Conservation (phyloP, 441 rosid species). For the Populus hybrid region DNA sequence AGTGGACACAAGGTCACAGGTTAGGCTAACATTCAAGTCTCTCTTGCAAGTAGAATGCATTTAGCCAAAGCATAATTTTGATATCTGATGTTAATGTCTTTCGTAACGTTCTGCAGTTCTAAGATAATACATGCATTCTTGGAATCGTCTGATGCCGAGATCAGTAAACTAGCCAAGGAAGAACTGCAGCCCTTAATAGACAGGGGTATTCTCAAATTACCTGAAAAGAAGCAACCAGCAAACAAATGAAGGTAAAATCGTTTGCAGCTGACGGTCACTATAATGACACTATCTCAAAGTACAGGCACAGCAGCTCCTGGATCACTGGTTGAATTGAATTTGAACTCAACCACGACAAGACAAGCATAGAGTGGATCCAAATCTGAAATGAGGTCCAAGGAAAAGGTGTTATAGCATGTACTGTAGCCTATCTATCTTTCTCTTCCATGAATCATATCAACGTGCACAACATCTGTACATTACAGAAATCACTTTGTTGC, state of each 20-base stretch:
- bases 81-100: slow-evolving; percentile 1
- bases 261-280: neutral
- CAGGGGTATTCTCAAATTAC: slow-evolving; percentile 53
- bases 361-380: neutral
- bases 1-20: slow-evolving; percentile 95
- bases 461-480: neutral
- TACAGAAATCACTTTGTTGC: neutral
- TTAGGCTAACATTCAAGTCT: slow-evolving; percentile 24
- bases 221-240: slow-evolving; percentile 37
- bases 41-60: slow-evolving; percentile 1
- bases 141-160: slow-evolving; percentile 56
- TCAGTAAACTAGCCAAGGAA: slow-evolving; percentile 42
- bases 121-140: slow-evolving; percentile 70
- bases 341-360: neutral
- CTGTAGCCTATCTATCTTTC: neutral
- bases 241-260: slow-evolving; percentile 27
- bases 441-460: neutral
- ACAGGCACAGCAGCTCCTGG: neutral
- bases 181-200: slow-evolving; percentile 76
- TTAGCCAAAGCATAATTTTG: neutral
- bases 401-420: neutral
- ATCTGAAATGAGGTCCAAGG: neutral
- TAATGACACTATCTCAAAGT: neutral
- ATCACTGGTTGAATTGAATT: neutral
- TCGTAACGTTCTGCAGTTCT: slow-evolving; percentile 44